Evolutionary conservation across 2,329 filamentous ascomycete genomes (phyloP), one percentile per base, ranked within the genome.

Genomic region (Berkeleyomyces rouxiae): DNA sequence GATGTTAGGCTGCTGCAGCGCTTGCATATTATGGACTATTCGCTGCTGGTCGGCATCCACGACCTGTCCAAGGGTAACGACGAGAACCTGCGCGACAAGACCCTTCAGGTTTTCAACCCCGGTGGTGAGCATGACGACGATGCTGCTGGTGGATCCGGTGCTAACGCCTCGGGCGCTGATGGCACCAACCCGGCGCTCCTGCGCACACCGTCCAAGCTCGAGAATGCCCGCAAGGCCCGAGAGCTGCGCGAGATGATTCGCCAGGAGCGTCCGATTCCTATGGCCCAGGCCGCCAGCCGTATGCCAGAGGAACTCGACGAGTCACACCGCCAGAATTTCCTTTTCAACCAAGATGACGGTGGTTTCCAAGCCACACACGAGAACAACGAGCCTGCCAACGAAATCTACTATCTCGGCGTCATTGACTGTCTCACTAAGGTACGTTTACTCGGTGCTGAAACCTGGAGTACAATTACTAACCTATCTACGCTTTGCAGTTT

Each of bases 21-120:
- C 68, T 78, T 97, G 51, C 87, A 95, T 69, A 97, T 99, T 69
- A 99, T 99, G 93, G 93, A 99, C 73, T 99, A 99, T 74, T 97
- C 92, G 7, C 82, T 99, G 66, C 79, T 99, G 44, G 84, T 99
- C 62, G 93, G 93, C 59, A 93, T 97, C 59, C 93, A 99, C 71
- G 93, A 99, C 71, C 73, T 95, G 23, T 83, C 84, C 62, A 86
- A 88, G 68, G 93, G 93, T 39, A 99, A 99, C 70, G 90, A 96
- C 68, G 93, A 99, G 72, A 96, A 96, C 63, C 78, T 99, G 55
- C 87, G 84, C 36, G 84, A 81, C 75, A 96, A 95, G 77, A 96
- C 91, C 0, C 76, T 99, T 59, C 86, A 93, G 71, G 90, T 97
- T 3, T 97, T 96, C 74, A 91, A 95, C 71, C 92, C 92, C 3